A percentile compares a stretch with the other conserved stretches of the same genome.
These are phyloP conservation scores for Calocybe gambosa DNA, from an alignment of 1,284 basidiomycete species.

Conservation along the genomic window DNA sequence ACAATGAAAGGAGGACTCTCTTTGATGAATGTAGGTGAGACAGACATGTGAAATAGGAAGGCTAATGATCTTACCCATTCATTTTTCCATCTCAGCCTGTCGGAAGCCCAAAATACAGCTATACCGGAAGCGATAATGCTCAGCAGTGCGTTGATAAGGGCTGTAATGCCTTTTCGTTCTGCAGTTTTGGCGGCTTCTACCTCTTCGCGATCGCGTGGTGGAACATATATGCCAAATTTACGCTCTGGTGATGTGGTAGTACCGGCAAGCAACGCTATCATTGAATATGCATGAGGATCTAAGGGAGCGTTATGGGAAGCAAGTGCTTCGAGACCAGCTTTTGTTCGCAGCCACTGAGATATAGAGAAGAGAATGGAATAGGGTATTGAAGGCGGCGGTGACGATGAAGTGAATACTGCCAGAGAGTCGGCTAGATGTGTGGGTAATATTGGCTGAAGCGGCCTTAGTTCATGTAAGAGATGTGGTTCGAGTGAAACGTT, in stretches of 20 bases:
- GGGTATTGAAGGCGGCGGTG: conserved; percentile 41
- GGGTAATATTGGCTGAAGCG: conserved; percentile 42
- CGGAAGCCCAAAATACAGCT: conserved; percentile 68
- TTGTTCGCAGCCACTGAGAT: conserved; percentile 62
- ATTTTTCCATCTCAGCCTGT: conserved; percentile 52
- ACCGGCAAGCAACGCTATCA: conserved; percentile 72
- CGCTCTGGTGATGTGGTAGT: conserved; percentile 67
- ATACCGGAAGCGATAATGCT: conserved; percentile 61
- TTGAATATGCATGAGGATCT: conserved; percentile 50
- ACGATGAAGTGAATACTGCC: conserved; percentile 25
- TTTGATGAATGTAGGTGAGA: neutral
- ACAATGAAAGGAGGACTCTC: conserved; percentile 58
- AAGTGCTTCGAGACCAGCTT: conserved; percentile 38
- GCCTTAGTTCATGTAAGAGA: conserved; percentile 42
- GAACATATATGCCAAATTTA: conserved; percentile 47
- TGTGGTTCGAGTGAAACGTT: conserved; percentile 66
- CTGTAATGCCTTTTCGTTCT: conserved; percentile 61
- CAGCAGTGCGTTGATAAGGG: conserved; percentile 63
- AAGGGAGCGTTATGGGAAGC: conserved; percentile 37
- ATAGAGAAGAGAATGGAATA: conserved; percentile 52
- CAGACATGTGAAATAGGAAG: neutral
- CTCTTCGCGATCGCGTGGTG: conserved; percentile 37
- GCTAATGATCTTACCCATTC: conserved; percentile 58
- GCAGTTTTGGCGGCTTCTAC: conserved; percentile 36
- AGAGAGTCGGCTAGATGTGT: conserved; percentile 37